Base-by-base conservation (phyloP, 2,329 filamentous ascomycete genomes). In the Plenodomus biglobosus region DNA sequence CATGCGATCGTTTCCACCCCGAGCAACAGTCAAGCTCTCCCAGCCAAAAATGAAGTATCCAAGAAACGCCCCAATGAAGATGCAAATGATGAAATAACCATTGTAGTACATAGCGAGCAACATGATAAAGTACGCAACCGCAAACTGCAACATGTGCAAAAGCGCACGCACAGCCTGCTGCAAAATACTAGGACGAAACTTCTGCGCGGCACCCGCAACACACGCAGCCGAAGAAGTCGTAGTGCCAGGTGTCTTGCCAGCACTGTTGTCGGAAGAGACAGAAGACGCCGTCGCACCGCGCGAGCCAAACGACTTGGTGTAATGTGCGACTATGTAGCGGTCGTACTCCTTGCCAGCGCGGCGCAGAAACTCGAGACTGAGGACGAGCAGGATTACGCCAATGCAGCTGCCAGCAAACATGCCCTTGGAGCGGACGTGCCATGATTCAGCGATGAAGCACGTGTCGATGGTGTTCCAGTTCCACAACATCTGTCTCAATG, bases 361-460 rank as follows among this genome's bases (percentile, higher is more conserved):
- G 42, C 90, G 86, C 18, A 94, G 79, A 49, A 85, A 74, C 65
- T 95, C 88, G 58, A 94, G 85, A 3, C 74, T 59, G 48, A 92
- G 78, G 55, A 88, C 86, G 48, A 95, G 84, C 11, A 86, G 75
- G 55, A 92, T 77, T 27, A 91, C 85, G 46, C 87, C 88, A 65
- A 95, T 87, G 75, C 89, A 94, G 44, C 85, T 88, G 24, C 86
- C 88, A 41, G 86, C 89, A 65, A 95, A 94, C 80, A 86, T 86
- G 66, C 81, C 85, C 21, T 70, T 74, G 10, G 85, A 85, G 13
- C 75, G 85, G 65, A 91, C 81, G 62, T 83, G 85, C 89, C 89
- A 95, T 22, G 79, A 77, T 3, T 66, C 58, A n/a, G 86, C 73
- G 65, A 94, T 79, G 78, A 94, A 94, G 50, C 78, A 90, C 16